Evolutionary conservation across 2,329 filamentous ascomycete species (phyloP).

Genomic region (Aureobasidium uvarum): DNA sequence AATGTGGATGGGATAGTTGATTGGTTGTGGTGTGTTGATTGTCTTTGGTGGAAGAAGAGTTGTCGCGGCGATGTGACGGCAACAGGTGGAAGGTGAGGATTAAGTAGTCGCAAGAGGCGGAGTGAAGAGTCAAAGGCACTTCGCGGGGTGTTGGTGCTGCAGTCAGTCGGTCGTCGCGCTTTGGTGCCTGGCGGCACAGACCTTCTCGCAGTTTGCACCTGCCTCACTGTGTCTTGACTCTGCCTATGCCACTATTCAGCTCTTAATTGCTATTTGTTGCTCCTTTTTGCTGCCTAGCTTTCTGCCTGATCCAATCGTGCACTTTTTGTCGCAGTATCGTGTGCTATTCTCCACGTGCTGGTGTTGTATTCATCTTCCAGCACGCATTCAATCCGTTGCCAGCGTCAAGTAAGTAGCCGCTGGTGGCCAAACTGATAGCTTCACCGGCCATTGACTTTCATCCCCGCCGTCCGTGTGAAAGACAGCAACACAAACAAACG

Average conservation of each 20-base stretch:
- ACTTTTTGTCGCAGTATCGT: background rate
- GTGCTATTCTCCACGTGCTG: background rate
- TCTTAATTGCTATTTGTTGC: background rate
- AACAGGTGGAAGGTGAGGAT: conserved; percentile 8
- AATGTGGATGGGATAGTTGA: conserved; percentile 26
- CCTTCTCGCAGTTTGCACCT: conserved; percentile 18
- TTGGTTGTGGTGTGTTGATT: background rate
- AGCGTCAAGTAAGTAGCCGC: background rate
- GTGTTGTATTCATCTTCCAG: background rate
- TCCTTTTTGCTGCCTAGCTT: conserved; percentile 1
- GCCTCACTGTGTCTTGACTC: background rate
- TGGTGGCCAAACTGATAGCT: conserved; percentile 11
- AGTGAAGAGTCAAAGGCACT: conserved; percentile 9
- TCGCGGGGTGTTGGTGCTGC: conserved; percentile 18
- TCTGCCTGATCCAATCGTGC: background rate
- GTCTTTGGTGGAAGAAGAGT: conserved; percentile 14
- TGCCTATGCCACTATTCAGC: background rate
- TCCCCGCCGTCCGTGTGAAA: background rate
- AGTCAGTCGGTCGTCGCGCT: background rate
- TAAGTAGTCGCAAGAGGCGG: conserved; percentile 8
- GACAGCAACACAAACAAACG: conserved; percentile 1
- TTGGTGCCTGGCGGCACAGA: conserved; percentile 20
- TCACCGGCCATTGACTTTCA: background rate
- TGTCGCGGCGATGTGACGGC: conserved; percentile 10
- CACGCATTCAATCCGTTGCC: background rate